Percentiles rank a stretch among this genome's conserved stretches.
Evolutionary conservation across 805 yeast genomes (phyloP).

Genomic region (Yarrowia yakushimensis): DNA sequence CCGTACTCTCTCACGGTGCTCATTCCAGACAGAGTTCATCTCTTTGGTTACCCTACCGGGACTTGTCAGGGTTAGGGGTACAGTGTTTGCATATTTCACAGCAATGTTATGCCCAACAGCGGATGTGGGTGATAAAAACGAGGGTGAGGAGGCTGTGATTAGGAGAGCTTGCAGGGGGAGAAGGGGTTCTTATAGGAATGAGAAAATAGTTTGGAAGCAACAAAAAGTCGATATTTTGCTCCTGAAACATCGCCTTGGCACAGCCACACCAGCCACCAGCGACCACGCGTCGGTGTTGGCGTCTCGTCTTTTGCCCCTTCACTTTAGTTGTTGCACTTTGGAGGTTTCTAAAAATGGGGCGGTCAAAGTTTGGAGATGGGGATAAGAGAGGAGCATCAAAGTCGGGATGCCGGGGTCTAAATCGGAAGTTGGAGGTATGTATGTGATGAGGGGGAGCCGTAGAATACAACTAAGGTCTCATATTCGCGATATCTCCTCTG

Average conservation of each 20-base stretch:
- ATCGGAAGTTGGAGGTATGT: too few relatives aligned
- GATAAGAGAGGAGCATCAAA: neutral
- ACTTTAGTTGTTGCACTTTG: neutral
- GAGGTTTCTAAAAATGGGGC: conserved; percentile 6
- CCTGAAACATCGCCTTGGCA: too few relatives aligned
- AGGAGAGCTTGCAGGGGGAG: neutral
- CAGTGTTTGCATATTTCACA: conserved; percentile 1
- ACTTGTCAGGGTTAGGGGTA: neutral
- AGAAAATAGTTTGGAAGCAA: neutral
- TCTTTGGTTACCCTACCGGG: neutral
- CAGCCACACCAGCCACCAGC: conserved; percentile 13
- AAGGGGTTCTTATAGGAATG: too few relatives aligned
- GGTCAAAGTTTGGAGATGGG: neutral
- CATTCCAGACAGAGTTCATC: neutral
- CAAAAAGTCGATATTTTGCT: too few relatives aligned
- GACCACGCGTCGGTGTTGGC: neutral
- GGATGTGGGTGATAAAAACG: neutral
- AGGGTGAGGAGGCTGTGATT: neutral
- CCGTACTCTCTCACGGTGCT: neutral
- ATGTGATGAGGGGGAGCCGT: too few relatives aligned
- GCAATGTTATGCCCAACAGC: conserved; percentile 8
- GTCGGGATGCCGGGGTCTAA: too few relatives aligned
- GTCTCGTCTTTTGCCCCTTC: conserved; percentile 3
- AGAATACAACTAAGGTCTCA: too few relatives aligned
- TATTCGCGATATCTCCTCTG: neutral